Evolutionary conservation across 1,284 basidiomycete species (phyloP), one percentile per base, ranked within the genome.

Genomic region (Puccinia horiana): DNA sequence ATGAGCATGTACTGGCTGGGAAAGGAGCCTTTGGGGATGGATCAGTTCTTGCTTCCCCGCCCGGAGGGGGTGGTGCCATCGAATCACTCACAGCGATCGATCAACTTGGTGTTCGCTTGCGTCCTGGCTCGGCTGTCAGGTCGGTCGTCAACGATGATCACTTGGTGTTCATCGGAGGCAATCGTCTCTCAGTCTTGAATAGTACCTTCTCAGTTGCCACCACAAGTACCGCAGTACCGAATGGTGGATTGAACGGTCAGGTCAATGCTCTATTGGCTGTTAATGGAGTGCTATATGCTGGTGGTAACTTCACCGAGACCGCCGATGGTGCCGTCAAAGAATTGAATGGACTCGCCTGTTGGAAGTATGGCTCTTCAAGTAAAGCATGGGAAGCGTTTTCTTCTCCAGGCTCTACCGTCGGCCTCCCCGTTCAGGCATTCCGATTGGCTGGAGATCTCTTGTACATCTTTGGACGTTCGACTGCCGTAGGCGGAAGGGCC

Each of bases 21-120:
- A 74, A 73, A 42, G 79, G 79, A 20, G 79, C 70, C 37, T 81
- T 81, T 65, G 79, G 79, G 16, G 79, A 81, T 74, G 79, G 69
- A 14, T 61, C 79, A 32, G 47, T 35, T 23, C 52, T 56, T 20
- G 18, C 32, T 32, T 23, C 73, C 18, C 26, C 52, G 29, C 12
- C 49, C 16, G 54, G 42, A 58, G 32, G 65, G 47, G n/a, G 40
- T 42, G 32, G 35, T 49, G 20, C 11, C 44, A 26, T 26, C 58
- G 40, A 47, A n/a, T 20, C 56, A 23, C 23, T 61, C 26, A 82
- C 73, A n/a, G 72, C 72, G n/a, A 32, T 82, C 29, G 73, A 82
- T 56, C 58, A n/a, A 29, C 65, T 82, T 32, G 80, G 80, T 0
- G 26, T 35, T 56, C 52, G 32, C 52, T 29, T 82, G 32, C 37